Percentiles rank a stretch among this genome's conserved stretches.
phyloP scores from a whole-genome alignment of 345 rosid genomes.

The Angophora floribunda region DNA sequence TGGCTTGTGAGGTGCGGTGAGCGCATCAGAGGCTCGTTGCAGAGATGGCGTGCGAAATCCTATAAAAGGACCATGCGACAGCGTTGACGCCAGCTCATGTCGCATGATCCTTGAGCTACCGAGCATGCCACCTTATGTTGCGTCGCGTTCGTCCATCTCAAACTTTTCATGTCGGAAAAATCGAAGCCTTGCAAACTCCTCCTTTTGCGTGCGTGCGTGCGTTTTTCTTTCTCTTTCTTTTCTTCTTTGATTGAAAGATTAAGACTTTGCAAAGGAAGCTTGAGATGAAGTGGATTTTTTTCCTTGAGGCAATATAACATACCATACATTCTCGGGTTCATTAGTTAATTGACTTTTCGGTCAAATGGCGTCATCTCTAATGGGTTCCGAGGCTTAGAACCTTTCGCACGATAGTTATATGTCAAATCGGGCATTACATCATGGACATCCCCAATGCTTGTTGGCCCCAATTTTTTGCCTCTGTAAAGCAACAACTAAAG shows the following conservation, averaged over 20 bases:
- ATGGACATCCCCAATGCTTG: neutral
- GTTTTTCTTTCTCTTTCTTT: neutral
- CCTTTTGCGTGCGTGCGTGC: neutral
- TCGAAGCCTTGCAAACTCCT: neutral
- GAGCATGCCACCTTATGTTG: neutral
- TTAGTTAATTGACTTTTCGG: neutral
- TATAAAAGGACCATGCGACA: neutral
- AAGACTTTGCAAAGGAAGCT: neutral
- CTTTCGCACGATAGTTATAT: neutral
- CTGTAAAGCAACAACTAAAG: too few relatives aligned
- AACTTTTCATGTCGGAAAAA: neutral
- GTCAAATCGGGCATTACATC: neutral
- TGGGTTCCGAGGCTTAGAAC: neutral
- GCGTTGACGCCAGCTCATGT: neutral
- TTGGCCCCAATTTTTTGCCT: too few relatives aligned
- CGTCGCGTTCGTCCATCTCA: neutral
- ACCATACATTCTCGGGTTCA: neutral
- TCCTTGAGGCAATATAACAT: neutral
- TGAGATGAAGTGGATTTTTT: too few relatives aligned
- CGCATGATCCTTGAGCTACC: neutral
- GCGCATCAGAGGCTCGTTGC: neutral
- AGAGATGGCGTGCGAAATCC: neutral
- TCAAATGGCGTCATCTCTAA: neutral
- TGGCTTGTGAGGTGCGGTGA: neutral
- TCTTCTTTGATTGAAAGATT: neutral